These are phyloP conservation scores for Leccinum arenicola DNA, from an alignment of 768 basidiomycete species.

Conservation along the genomic window DNA sequence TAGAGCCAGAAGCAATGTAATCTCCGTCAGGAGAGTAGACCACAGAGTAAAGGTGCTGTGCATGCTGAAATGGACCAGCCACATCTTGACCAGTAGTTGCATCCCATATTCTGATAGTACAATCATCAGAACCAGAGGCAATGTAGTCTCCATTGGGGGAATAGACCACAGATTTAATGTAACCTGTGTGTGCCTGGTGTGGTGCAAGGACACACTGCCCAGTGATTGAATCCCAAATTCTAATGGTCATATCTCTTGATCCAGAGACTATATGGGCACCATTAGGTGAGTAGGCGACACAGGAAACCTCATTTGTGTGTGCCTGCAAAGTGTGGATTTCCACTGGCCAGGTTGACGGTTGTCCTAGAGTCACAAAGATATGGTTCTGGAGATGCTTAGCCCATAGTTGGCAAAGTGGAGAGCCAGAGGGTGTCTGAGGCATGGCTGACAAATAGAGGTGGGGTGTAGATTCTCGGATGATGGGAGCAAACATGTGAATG, in stretches of 20 bases:
- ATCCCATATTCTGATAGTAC: constrained; percentile 22
- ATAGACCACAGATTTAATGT: constrained; percentile 12
- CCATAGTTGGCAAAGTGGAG: constrained; percentile 24
- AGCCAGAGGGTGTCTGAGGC: constrained; percentile 30
- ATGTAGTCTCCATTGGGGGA: constrained; percentile 26
- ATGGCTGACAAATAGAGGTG: constrained; percentile 41
- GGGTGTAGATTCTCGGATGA: constrained; percentile 32
- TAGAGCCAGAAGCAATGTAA: constrained; percentile 23
- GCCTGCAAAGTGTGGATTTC: constrained; percentile 15
- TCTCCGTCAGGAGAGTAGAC: constrained; percentile 20
- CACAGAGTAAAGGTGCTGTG: background rate
- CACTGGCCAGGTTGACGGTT: constrained; percentile 14
- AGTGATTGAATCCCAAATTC: constrained; percentile 18
- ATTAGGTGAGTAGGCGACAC: constrained; percentile 24
- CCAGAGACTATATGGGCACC: constrained; percentile 26
- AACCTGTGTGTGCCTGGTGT: background rate
- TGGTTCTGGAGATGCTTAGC: constrained; percentile 15
- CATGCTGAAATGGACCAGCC: constrained; percentile 15
- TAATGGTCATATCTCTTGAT: constrained; percentile 19
- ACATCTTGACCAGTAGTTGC: constrained; percentile 11
- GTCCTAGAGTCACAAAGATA: constrained; percentile 12
- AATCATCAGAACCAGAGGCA: constrained; percentile 15
- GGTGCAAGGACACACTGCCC: constrained; percentile 12
- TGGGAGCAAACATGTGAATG: constrained; percentile 27
- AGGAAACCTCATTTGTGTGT: constrained; percentile 10